Evolutionary conservation across 202 grass and related monocot species (phyloP).

Genomic region (Elaeis oleifera): DNA sequence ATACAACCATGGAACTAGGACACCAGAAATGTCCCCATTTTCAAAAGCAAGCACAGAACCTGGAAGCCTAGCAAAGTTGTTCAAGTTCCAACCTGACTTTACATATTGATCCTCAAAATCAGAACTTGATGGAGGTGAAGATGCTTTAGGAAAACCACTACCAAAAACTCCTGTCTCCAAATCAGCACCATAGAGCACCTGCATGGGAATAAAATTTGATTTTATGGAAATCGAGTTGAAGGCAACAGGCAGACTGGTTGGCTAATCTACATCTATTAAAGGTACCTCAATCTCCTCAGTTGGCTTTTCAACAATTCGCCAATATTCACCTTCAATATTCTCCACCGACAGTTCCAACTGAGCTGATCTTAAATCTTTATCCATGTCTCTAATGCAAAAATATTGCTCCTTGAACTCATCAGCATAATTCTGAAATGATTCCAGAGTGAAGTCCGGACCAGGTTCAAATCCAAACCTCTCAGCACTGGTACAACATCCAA

Average conservation of each 20-base stretch:
- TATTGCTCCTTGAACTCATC: constrained; percentile 1
- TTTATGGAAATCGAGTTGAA: background rate
- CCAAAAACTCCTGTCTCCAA: too few species aligned
- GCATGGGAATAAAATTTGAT: too few species aligned
- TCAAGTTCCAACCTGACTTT: constrained; percentile 3
- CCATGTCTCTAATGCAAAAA: background rate
- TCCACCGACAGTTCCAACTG: background rate
- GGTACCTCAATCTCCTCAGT: constrained; percentile 4
- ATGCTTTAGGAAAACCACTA: too few species aligned
- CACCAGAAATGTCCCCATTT: background rate
- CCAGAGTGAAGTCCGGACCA: constrained; percentile 4
- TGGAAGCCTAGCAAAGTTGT: background rate
- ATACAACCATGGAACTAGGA: background rate
- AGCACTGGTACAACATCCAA: constrained; percentile 17
- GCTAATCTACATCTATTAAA: background rate
- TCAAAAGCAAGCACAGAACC: constrained; percentile 1
- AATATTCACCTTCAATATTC: constrained; percentile 4
- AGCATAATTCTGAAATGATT: constrained; percentile 4
- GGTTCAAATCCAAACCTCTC: background rate
- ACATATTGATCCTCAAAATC: background rate
- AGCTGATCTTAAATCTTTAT: background rate
- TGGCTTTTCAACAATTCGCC: background rate
- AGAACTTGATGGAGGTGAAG: background rate
- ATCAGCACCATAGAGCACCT: too few species aligned
- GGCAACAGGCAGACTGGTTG: background rate